Percentiles rank a stretch among this genome's conserved stretches.
phyloP scores from a whole-genome alignment of 164 flowering plant species.

The Houttuynia cordata region DNA sequence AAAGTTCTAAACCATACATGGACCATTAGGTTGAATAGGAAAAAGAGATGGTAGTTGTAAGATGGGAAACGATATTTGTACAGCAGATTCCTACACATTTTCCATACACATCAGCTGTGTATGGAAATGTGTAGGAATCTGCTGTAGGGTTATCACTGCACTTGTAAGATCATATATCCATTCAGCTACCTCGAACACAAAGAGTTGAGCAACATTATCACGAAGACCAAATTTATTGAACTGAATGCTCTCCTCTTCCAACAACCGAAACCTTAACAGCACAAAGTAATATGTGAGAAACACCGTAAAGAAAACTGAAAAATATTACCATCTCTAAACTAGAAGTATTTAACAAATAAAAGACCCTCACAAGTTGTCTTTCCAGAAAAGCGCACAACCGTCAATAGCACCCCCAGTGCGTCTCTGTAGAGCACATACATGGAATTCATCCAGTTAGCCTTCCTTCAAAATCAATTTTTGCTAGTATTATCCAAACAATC shows the following conservation, averaged over 20 bases:
- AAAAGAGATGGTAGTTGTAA: too few relatives aligned
- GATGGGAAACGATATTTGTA: too few relatives aligned
- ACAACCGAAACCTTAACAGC: conserved; percentile 41
- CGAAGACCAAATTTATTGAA: conserved; percentile 68
- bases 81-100: too few relatives aligned
- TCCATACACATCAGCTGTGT: too few relatives aligned
- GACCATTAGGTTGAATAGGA: too few relatives aligned
- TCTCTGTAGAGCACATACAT: conserved; percentile 24
- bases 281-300: too few relatives aligned
- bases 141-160: too few relatives aligned
- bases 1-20: too few relatives aligned
- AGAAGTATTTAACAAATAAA: not conserved
- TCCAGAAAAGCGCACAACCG: conserved; percentile 75
- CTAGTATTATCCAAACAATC: not conserved
- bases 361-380: conserved; percentile 29
- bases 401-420: conserved; percentile 49
- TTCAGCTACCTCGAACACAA: conserved; percentile 60
- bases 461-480: not conserved
- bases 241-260: conserved; percentile 69
- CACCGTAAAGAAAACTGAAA: conserved; percentile 7
- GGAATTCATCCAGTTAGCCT: not conserved
- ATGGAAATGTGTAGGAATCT: too few relatives aligned
- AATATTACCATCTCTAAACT: too few relatives aligned
- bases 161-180: too few relatives aligned
- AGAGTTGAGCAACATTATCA: conserved; percentile 86